Percentiles rank a stretch among this genome's conserved stretches.
phyloP scores from a whole-genome alignment of 2,329 filamentous ascomycete genomes.

The Exophiala oligosperma region DNA sequence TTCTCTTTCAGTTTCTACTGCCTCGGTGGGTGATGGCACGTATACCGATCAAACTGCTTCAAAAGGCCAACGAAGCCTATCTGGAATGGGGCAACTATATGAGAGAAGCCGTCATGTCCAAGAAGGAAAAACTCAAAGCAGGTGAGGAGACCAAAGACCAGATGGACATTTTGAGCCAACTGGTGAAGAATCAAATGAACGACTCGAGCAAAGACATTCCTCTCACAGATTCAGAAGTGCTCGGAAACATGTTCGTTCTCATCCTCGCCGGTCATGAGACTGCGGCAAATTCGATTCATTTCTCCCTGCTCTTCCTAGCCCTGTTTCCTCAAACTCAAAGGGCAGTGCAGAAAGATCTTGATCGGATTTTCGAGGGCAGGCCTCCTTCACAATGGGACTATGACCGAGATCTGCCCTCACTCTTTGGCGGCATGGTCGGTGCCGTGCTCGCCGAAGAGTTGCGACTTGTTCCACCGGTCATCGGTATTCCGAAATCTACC shows the following conservation, averaged over 20 bases:
- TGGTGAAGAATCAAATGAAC: conserved; percentile 48
- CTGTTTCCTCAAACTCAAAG: conserved; percentile 64
- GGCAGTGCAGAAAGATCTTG: conserved; percentile 67
- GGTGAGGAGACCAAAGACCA: conserved; percentile 41
- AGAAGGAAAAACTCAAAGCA: conserved; percentile 49
- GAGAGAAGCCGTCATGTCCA: conserved; percentile 65
- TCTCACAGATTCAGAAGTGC: conserved; percentile 27
- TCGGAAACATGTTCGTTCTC: conserved; percentile 48
- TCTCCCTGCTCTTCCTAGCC: conserved; percentile 67
- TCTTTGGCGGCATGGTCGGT: conserved; percentile 69
- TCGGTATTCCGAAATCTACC: conserved; percentile 70
- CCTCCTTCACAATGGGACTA: conserved; percentile 66
- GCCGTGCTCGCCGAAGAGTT: conserved; percentile 78
- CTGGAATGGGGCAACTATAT: conserved; percentile 69
- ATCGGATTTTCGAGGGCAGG: conserved; percentile 54
- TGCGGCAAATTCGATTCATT: conserved; percentile 73
- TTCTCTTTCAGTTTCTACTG: conserved; percentile 62
- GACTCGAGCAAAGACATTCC: conserved; percentile 17
- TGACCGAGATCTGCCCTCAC: conserved; percentile 61
- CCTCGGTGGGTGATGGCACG: conserved; percentile 57
- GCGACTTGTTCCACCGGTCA: conserved; percentile 69
- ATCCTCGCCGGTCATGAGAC: conserved; percentile 78
- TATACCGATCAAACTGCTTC: conserved; percentile 54
- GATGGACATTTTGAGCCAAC: conserved; percentile 58
- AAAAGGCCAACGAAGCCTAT: conserved; percentile 55